Base-by-base conservation (phyloP, 331 rosid genomes). In the Rhamnella rubrinervis region DNA sequence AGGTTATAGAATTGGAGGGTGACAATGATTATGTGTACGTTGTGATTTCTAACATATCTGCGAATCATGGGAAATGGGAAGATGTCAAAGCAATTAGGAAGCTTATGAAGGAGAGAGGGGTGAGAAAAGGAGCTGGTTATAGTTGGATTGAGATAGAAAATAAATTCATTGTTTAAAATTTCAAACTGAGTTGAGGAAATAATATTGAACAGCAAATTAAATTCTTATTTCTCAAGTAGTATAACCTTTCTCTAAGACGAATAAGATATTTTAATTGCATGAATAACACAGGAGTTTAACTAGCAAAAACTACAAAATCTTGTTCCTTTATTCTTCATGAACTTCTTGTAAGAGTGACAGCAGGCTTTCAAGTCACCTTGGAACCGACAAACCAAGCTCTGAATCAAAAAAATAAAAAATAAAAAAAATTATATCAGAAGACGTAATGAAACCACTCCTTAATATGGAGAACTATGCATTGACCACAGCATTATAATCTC, bases 361-460 rank as follows among this genome's bases (percentile, higher is more conserved):
- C 56, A 57, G 46, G 78, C 80, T 72, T 66, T 59, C 72, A 44
- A 46, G 76, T 92, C 92, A 89, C 96, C 96, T 89, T 58, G 90
- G 95, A 76, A 86, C 90, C n/a, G 96, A 89, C 74, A 80, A 78
- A 61, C 96, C 96, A 51, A 88, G 84, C 96, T 89, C 98, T 92
- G 75, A 74, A 78, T 38, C 65, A 85, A 84, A 61, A 79, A 75
- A 75, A n/a, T n/a, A 52, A 66, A 82, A 68, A 6, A 12, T 0
- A 49, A 8, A 6, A 6, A 52, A 0, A 52, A 4, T 18, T 19
- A 17, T 15, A 8, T 40, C 47, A 40, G 31, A 61, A 68, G 72
- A 77, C n/a, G 37, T 7, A 18, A 47, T 31, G 55, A 31, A 72
- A 68, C 20, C 58, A 1, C 18, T 7, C 4, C 19, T 25, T 12